Evolutionary conservation across 148 eudicot species (phyloP).

Genomic region (Chenopodium formosanum): DNA sequence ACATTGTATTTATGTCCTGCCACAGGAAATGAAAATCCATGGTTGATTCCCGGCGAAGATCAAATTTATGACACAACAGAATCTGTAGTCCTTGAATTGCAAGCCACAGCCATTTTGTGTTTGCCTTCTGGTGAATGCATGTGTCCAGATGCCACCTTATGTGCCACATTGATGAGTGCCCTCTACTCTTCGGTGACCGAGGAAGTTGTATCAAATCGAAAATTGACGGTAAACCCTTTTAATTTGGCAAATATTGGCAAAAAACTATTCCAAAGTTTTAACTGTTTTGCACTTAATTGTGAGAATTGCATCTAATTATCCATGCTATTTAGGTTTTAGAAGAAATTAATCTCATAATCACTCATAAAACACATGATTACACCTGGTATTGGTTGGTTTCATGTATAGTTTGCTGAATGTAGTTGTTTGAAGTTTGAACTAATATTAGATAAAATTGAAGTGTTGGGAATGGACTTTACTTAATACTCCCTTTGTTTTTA

Average conservation of each 20-base stretch:
- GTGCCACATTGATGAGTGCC: slow-evolving; percentile 85
- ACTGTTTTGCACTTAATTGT: not conserved
- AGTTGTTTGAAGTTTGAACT: too few species aligned
- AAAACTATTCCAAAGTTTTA: not conserved
- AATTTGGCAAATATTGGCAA: not conserved
- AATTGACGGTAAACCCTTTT: slow-evolving; percentile 60
- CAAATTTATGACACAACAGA: slow-evolving; percentile 43
- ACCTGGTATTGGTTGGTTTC: too few species aligned
- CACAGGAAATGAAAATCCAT: slow-evolving; percentile 70
- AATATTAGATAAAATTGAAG: too few species aligned
- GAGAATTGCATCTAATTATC: too few species aligned
- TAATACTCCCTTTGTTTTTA: too few species aligned
- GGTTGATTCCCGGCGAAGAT: slow-evolving; percentile 74
- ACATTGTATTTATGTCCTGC: not conserved
- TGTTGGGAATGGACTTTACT: too few species aligned
- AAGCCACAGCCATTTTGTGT: slow-evolving; percentile 81
- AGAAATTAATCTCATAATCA: too few species aligned
- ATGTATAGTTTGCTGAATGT: too few species aligned
- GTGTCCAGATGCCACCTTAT: slow-evolving; percentile 88
- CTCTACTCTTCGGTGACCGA: slow-evolving; percentile 76
- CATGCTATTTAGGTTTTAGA: too few species aligned
- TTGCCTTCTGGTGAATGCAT: slow-evolving; percentile 88
- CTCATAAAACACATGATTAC: too few species aligned
- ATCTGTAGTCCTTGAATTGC: slow-evolving; percentile 74
- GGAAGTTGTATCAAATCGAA: slow-evolving; percentile 64